Base-by-base conservation (phyloP, 73 alveolate genomes). In the Tetrahymena thermophila region DNA sequence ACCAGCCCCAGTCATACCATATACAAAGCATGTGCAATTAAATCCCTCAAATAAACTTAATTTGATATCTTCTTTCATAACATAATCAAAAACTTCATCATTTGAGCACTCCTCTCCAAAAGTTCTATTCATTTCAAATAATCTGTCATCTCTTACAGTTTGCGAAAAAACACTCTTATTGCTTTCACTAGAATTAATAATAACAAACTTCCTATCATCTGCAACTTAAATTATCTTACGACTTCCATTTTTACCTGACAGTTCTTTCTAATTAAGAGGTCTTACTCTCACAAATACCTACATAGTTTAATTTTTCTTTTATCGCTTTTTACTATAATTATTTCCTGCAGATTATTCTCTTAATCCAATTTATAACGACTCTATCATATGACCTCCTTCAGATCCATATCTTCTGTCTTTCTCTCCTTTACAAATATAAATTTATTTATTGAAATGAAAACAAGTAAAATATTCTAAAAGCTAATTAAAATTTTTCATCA, bases 1-100 rank as follows among this genome's bases (percentile, higher is more conserved):
- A 71, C 89, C 89, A 19, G 89, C 89, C 13, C 89, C 89, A 71
- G 89, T 71, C 89, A 71, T 71, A 71, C 89, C 89, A 71, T 71
- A 71, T 1, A 71, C 89, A 71, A 71, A 71, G 17, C 89, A 71
- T 8, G 89, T 71, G 37, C 89, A 71, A 25, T 71, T 71, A 34
- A 28, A 71, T 71, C 89, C 89, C 13, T 71, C 89, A 71, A 71
- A 71, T 71, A 71, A 71, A 19, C 89, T 71, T 28, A 1, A 28
- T 13, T 71, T 71, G 17, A 71, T 71, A 71, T 71, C 89, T 34
- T 71, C 89, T 11, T 71, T 71, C 89, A 71, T 71, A 71, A 71
- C 89, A 71, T 71, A 71, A 71, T 71, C 37, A 25, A 71, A 71
- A 0, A 71, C 89, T 71, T 71, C 89, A 7, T 71, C 89, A 31